These are phyloP conservation scores for Eutypella sp. DNA, from an alignment of 2,329 filamentous ascomycete species.

Conservation along the genomic window DNA sequence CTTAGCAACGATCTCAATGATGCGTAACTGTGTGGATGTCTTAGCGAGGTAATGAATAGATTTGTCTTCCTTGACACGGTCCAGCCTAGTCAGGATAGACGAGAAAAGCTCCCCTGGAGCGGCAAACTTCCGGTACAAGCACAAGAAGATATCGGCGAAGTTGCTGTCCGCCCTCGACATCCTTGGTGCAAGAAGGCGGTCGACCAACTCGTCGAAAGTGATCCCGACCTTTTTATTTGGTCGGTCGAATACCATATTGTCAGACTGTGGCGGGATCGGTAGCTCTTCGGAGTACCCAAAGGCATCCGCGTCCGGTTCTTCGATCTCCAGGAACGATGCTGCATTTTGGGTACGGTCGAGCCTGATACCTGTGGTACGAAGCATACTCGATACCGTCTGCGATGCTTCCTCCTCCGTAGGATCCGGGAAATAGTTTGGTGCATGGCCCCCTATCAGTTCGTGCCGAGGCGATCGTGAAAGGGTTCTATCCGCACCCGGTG, in stretches of 20 bases:
- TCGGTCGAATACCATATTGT: slow-evolving; percentile 55
- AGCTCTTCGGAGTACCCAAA: slow-evolving; percentile 62
- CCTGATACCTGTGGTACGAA: slow-evolving; percentile 48
- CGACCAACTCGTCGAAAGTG: slow-evolving; percentile 69
- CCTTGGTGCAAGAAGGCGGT: slow-evolving; percentile 76
- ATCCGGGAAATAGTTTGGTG: slow-evolving; percentile 30
- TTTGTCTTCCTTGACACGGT: slow-evolving; percentile 62
- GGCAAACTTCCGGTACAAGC: slow-evolving; percentile 89
- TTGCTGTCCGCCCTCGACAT: slow-evolving; percentile 85
- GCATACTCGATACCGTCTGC: slow-evolving; percentile 44
- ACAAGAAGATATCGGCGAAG: slow-evolving; percentile 84
- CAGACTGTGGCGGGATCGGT: slow-evolving; percentile 60
- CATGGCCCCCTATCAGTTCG: slow-evolving; percentile 35
- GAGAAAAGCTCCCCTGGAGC: slow-evolving; percentile 73
- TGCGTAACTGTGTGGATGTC: slow-evolving; percentile 75
- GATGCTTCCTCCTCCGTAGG: slow-evolving; percentile 40
- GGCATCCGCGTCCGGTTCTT: slow-evolving; percentile 66
- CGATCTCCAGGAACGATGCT: slow-evolving; percentile 61
- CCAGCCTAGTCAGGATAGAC: slow-evolving; percentile 72
- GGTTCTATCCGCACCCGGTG: slow-evolving; percentile 39
- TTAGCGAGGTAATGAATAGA: slow-evolving; percentile 67
- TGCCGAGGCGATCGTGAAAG: slow-evolving; percentile 42
- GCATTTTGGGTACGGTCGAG: slow-evolving; percentile 39
- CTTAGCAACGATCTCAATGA: slow-evolving; percentile 77
- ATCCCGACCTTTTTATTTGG: slow-evolving; percentile 48